Percentiles rank a stretch among this genome's conserved stretches.
These are phyloP conservation scores for Kokia cookei DNA, from an alignment of 441 rosid genomes.

Conservation along the genomic window DNA sequence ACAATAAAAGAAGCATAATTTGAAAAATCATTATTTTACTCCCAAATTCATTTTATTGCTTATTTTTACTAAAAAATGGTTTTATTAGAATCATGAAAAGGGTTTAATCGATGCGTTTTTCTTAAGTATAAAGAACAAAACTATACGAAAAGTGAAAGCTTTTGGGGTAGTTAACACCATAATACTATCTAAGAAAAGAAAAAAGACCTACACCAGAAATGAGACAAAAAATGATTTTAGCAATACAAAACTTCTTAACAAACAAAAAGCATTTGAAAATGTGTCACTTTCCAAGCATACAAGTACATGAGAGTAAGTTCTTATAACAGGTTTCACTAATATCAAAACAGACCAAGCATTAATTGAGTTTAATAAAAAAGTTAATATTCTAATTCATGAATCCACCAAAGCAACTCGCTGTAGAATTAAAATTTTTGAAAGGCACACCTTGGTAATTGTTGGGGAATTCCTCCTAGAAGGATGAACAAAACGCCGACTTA, in stretches of 20 bases:
- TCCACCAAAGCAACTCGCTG: background rate
- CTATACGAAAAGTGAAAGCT: background rate
- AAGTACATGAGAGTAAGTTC: background rate
- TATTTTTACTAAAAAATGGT: background rate
- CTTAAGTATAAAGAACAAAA: background rate
- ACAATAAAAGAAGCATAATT: background rate
- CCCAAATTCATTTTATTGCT: background rate
- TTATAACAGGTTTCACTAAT: background rate
- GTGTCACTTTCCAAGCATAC: background rate
- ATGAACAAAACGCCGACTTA: conserved; percentile 62
- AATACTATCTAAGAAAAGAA: background rate
- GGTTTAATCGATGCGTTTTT: background rate
- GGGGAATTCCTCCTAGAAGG: conserved; percentile 85
- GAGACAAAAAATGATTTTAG: background rate
- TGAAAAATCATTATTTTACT: background rate
- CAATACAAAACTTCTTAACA: background rate
- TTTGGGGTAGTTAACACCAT: background rate
- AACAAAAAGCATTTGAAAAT: background rate
- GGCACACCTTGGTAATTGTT: conserved; percentile 67
- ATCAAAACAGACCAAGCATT: background rate
- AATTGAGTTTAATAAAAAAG: background rate
- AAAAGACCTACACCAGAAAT: background rate
- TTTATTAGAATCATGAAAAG: background rate
- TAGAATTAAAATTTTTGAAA: background rate
- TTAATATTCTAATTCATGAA: background rate